These are phyloP conservation scores for Brasilioporus rufonigricans DNA, from an alignment of 768 basidiomycete genomes.

Conservation along the genomic window DNA sequence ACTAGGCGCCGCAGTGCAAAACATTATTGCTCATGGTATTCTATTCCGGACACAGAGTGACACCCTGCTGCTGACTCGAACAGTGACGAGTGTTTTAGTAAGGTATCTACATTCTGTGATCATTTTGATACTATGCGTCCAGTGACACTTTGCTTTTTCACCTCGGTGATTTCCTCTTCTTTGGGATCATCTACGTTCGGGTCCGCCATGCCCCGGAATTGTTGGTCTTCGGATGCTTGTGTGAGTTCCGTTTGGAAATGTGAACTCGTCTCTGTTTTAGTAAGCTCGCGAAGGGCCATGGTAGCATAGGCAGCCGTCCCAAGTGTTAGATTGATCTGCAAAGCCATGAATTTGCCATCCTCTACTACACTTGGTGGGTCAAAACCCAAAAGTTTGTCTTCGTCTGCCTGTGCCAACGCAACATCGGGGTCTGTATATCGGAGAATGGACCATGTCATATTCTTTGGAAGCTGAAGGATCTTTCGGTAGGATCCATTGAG, in stretches of 20 bases:
- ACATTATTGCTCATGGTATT: no score
- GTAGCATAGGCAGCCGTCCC: conserved; percentile 95
- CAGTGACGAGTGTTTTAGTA: no score
- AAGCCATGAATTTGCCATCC: conserved; percentile 81
- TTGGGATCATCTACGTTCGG: conserved; percentile 24
- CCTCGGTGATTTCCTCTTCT: conserved; percentile 10
- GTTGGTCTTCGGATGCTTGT: conserved; percentile 76
- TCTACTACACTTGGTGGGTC: conserved; percentile 64
- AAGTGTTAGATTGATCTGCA: conserved; percentile 82
- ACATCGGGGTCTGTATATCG: conserved; percentile 94
- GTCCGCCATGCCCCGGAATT: conserved; percentile 56
- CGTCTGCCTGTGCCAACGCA: conserved; percentile 90
- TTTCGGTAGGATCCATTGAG: conserved; percentile 92
- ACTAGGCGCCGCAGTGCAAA: no score
- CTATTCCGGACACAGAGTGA: no score
- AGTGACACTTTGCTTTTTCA: conserved; percentile 1
- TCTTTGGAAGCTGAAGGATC: conserved; percentile 81
- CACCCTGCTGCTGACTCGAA: no score
- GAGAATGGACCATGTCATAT: conserved; percentile 78
- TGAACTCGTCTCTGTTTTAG: conserved; percentile 93
- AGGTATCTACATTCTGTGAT: not conserved
- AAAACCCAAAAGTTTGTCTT: conserved; percentile 84
- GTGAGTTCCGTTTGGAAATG: conserved; percentile 86
- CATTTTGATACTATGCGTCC: not conserved
- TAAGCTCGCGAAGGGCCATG: conserved; percentile 94